Percentiles rank a stretch among this genome's conserved stretches.
These are phyloP conservation scores for Cutaneotrichosporon mucoides DNA, from an alignment of 1,284 basidiomycete genomes.

Conservation along the genomic window DNA sequence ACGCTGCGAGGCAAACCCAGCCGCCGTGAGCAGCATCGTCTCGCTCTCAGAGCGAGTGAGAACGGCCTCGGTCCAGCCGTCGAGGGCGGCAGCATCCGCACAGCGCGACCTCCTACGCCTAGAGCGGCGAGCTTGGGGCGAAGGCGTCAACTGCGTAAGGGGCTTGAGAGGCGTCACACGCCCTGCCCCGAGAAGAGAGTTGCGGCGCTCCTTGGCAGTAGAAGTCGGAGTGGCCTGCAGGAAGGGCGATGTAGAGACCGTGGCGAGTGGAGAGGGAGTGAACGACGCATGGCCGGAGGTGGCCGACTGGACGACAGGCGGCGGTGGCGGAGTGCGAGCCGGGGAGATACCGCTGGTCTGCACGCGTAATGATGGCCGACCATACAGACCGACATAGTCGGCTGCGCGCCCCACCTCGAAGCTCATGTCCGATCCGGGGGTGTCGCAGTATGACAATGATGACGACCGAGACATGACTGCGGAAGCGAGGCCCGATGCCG, in stretches of 20 bases:
- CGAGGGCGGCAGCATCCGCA: background rate
- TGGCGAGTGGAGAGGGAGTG: background rate
- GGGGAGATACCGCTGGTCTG: background rate
- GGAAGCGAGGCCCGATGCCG: background rate
- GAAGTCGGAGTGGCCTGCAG: background rate
- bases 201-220: background rate
- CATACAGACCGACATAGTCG: conserved; percentile 18
- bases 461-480: conserved; percentile 8
- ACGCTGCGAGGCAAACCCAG: conserved; percentile 16
- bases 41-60: conserved; percentile 16
- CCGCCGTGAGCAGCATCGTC: conserved; percentile 16
- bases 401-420: conserved; percentile 16
- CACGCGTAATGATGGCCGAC: conserved; percentile 2
- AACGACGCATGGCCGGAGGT: background rate
- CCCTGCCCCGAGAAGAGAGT: conserved; percentile 1
- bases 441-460: conserved; percentile 10
- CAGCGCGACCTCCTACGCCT: background rate
- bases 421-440: conserved; percentile 13
- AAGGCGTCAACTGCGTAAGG: conserved; percentile 5
- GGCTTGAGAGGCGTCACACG: conserved; percentile 10
- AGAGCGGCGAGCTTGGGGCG: conserved; percentile 7
- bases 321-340: background rate
- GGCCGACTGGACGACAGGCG: background rate
- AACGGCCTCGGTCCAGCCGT: conserved; percentile 3
- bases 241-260: background rate